Evolutionary conservation across 2,329 filamentous ascomycete species (phyloP).

Genomic region (Colletotrichum zoysiae): DNA sequence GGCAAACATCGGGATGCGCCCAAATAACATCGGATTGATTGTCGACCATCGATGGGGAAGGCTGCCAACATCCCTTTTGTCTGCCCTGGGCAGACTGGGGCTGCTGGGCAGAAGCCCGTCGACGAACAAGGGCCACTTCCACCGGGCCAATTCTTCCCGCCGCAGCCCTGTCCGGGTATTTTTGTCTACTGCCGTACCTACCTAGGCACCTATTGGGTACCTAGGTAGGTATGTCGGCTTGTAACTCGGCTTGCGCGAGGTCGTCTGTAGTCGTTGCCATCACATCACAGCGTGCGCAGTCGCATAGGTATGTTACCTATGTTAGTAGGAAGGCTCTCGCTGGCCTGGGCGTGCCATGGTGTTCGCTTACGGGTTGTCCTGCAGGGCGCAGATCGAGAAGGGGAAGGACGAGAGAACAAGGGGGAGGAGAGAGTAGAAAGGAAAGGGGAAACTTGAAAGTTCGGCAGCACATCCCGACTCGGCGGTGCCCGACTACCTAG

Average conservation of each 20-base stretch:
- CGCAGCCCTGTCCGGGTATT: slow-evolving; percentile 6
- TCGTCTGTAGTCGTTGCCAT: slow-evolving; percentile 4
- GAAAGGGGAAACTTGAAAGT: not conserved
- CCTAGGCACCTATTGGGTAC: no score
- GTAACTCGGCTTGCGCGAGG: slow-evolving; percentile 17
- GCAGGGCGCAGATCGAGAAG: not conserved
- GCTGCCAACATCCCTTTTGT: not conserved
- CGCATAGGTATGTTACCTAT: not conserved
- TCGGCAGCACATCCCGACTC: not conserved
- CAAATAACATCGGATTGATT: not conserved
- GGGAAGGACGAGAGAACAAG: not conserved
- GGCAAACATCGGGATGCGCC: not conserved
- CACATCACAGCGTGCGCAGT: not conserved
- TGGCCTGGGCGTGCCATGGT: slow-evolving; percentile 6
- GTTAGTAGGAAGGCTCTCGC: not conserved
- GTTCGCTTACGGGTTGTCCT: not conserved
- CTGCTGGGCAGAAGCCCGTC: not conserved
- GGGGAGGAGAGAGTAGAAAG: no score
- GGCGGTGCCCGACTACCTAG: not conserved
- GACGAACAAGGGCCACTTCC: not conserved
- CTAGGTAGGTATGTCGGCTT: slow-evolving; percentile 3
- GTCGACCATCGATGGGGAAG: not conserved
- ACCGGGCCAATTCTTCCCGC: not conserved
- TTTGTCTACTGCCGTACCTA: not conserved
- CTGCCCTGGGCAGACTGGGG: not conserved